A percentile compares a stretch with the other conserved stretches of the same genome.
These are phyloP conservation scores for Naganishia antarctica DNA, from an alignment of 768 basidiomycete species.

Conservation along the genomic window DNA sequence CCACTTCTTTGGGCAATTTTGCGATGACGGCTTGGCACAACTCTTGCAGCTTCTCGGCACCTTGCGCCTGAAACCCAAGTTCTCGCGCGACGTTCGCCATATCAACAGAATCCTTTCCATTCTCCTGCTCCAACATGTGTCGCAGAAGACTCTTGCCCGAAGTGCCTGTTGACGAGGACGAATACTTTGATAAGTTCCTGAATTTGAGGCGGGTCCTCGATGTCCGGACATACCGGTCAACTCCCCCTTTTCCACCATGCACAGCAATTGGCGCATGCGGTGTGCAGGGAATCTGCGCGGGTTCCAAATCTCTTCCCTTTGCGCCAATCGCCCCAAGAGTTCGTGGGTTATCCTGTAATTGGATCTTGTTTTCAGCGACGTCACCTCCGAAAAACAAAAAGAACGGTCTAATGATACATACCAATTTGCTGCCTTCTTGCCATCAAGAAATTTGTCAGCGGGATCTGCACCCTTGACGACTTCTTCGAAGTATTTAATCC, in stretches of 20 bases:
- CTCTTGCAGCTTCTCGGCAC: conserved; percentile 38
- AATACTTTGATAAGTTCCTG: background rate
- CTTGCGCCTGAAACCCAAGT: conserved; percentile 10
- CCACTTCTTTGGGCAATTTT: conserved; percentile 63
- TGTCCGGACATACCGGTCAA: conserved; percentile 62
- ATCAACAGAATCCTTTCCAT: conserved; percentile 13
- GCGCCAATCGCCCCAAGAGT: conserved; percentile 69
- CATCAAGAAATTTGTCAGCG: conserved; percentile 48
- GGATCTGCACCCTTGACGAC: conserved; percentile 54
- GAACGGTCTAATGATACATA: conserved; percentile 52
- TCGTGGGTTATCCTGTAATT: conserved; percentile 64
- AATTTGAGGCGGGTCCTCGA: too few species aligned
- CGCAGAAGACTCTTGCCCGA: conserved; percentile 73
- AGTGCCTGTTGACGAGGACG: conserved; percentile 57
- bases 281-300: conserved; percentile 60
- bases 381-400: background rate
- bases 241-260: conserved; percentile 61
- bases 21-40: conserved; percentile 65
- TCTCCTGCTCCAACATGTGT: conserved; percentile 58
- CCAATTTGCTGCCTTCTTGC: conserved; percentile 80
- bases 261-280: conserved; percentile 72
- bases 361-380: conserved; percentile 50
- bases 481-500: conserved; percentile 75
- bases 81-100: conserved; percentile 19
- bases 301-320: conserved; percentile 57